These are phyloP conservation scores for Teratosphaeria gauchensis DNA, from an alignment of 2,329 filamentous ascomycete genomes.

Conservation along the genomic window DNA sequence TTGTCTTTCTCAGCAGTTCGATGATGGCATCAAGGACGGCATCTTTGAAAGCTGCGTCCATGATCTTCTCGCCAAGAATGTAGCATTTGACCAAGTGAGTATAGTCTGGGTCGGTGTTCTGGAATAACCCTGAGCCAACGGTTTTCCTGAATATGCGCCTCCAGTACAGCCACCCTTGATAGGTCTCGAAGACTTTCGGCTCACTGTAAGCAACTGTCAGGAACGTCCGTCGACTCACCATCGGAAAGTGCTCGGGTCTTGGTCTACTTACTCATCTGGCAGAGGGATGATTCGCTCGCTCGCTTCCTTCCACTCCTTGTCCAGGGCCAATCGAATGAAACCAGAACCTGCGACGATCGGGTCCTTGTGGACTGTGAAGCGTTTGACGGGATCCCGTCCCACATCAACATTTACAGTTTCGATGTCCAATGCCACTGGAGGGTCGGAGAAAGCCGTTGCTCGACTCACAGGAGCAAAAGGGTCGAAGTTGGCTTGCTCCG, in stretches of 20 bases:
- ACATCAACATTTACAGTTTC: neutral
- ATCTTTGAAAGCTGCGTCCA: constrained; percentile 17
- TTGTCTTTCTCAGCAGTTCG: neutral
- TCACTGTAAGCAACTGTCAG: no score
- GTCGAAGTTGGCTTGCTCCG: neutral
- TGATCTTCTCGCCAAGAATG: constrained; percentile 17
- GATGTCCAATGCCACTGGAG: neutral
- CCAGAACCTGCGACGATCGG: neutral
- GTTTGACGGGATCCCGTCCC: neutral
- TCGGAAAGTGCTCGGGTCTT: no score
- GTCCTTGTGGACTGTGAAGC: neutral
- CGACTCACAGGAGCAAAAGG: neutral
- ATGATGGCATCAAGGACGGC: constrained; percentile 10
- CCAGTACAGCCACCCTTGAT: neutral
- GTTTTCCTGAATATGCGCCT: neutral
- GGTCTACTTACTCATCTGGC: constrained; percentile 4
- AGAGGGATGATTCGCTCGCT: constrained; percentile 3
- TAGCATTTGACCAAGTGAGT: constrained; percentile 8
- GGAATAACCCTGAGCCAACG: neutral
- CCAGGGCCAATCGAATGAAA: constrained; percentile 7
- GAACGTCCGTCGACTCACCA: no score
- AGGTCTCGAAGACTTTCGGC: neutral
- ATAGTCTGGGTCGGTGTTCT: neutral
- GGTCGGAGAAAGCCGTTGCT: neutral
- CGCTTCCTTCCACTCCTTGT: constrained; percentile 8